Evolutionary conservation across 495 filamentous ascomycete genomes (phyloP), one percentile per base, ranked within the genome.

Genomic region (Hypoxylon lienhwacheense): DNA sequence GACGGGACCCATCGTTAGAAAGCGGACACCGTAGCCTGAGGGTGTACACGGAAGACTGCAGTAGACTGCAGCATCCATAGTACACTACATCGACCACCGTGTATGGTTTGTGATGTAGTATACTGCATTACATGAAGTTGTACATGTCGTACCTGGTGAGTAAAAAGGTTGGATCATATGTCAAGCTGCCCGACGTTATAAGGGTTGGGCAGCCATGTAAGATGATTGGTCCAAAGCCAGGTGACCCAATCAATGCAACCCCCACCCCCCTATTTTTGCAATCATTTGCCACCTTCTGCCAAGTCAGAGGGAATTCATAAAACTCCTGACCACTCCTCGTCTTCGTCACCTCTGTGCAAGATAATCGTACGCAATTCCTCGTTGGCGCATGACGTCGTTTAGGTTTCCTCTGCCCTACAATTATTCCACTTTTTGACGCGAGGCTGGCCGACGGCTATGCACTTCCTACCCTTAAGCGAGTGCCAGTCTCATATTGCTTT

Each of bases 351-450:
- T 33, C 15, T 32, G 21, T 34, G 36, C 22, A 24, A 47, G 21
- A 42, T 33, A 28, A 34, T 61, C 50, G 44, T 44, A 49, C 44
- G 50, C 44, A 34, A 54, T 60, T 61, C 46, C 55, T 55, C 47
- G 58, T 28, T 52, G 52, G 52, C 58, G 16, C 7, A 61, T 61
- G 58, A 61, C 58, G 58, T 61, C 52, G n/a, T 37, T 61, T 53
- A 53, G 51, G 58, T 61, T 21, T 52, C 51, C n/a, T 56, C 58
- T 61, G 51, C 57, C 57, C 51, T 61, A 61, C 41, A 55, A 42
- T 55, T 47, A 50, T 51, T 21, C 31, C 15, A 37, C 28, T 32
- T 37, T 22, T 39, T 31, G 16, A 15, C 42, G 14, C 28, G 45
- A 19, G 37, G 49, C 39, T 46, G 22, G 31, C 31, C 32, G 45